Conservation (phyloP, 345 rosid species). For the Nasturtium officinale region DNA sequence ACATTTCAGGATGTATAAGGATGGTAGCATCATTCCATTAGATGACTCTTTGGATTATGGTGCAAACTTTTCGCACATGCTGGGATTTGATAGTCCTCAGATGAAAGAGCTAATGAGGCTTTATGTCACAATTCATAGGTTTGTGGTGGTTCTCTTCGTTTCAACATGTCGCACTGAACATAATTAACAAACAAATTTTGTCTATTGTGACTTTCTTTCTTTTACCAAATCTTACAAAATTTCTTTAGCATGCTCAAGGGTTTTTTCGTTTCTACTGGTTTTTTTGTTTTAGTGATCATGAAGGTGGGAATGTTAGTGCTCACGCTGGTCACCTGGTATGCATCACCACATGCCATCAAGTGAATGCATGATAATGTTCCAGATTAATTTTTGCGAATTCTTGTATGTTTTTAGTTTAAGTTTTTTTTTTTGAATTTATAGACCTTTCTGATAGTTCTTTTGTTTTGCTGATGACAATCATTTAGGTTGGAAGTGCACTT, state of each 20-base stretch:
- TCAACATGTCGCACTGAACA: neutral
- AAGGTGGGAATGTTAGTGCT: slow-evolving; percentile 98
- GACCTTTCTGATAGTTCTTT: slow-evolving; percentile 22
- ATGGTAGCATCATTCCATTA: slow-evolving; percentile 64
- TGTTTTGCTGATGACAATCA: slow-evolving; percentile 18
- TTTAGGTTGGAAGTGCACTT: slow-evolving; percentile 90
- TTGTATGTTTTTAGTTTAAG: neutral
- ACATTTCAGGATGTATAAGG: slow-evolving; percentile 65
- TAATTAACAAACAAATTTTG: neutral
- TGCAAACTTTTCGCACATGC: slow-evolving; percentile 80
- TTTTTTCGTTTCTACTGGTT: neutral
- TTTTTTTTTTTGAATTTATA: neutral
- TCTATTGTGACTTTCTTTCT: neutral
- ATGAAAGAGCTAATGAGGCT: slow-evolving; percentile 99
- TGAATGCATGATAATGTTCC: neutral
- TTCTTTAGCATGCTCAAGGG: slow-evolving; percentile 4
- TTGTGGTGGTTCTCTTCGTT: slow-evolving; percentile 29
- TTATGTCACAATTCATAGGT: slow-evolving; percentile 91
- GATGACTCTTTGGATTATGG: slow-evolving; percentile 86
- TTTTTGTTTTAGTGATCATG: slow-evolving; percentile 80
- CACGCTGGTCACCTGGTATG: slow-evolving; percentile 94
- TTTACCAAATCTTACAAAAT: neutral
- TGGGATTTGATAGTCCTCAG: slow-evolving; percentile 78
- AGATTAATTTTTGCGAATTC: neutral
- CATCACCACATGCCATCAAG: slow-evolving; percentile 16